These are phyloP conservation scores for Entomophthora muscae DNA, from an alignment of 371 early-diverging fungal genomes.

Conservation along the genomic window DNA sequence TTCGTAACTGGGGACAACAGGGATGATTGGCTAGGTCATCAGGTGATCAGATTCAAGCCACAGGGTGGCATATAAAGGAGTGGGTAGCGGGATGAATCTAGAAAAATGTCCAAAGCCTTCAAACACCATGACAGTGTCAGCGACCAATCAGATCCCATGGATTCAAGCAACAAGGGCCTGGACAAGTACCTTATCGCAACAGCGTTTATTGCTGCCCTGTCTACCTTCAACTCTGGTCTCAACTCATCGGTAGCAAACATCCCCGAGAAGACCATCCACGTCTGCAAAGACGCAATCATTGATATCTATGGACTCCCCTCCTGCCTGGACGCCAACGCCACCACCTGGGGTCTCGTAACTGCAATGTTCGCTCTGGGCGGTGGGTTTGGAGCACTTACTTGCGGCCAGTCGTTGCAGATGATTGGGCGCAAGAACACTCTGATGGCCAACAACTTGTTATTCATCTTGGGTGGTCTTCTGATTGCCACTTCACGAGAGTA, in stretches of 20 bases:
- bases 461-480: constrained; percentile 40
- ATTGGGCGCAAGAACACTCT: constrained; percentile 52
- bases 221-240: constrained; percentile 8
- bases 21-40: not conserved
- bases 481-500: constrained; percentile 33
- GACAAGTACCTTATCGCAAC: not conserved
- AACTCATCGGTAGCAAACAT: constrained; percentile 9
- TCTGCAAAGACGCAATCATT: not conserved
- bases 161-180: not conserved
- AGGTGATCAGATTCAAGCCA: not conserved
- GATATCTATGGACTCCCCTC: not conserved
- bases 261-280: constrained; percentile 8
- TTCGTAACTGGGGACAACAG: too few species aligned
- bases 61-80: not conserved
- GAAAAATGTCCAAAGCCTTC: not conserved
- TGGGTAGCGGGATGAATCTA: not conserved
- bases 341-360: constrained; percentile 28
- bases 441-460: constrained; percentile 37
- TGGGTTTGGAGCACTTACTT: constrained; percentile 41
- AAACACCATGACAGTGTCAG: not conserved
- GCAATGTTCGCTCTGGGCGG: constrained; percentile 58
- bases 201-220: constrained; percentile 5
- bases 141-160: not conserved
- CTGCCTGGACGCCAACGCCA: constrained; percentile 1
- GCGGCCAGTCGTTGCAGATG: constrained; percentile 29